Evolutionary conservation across 768 basidiomycete species (phyloP).

Genomic region (Melanogaster broomeanus): DNA sequence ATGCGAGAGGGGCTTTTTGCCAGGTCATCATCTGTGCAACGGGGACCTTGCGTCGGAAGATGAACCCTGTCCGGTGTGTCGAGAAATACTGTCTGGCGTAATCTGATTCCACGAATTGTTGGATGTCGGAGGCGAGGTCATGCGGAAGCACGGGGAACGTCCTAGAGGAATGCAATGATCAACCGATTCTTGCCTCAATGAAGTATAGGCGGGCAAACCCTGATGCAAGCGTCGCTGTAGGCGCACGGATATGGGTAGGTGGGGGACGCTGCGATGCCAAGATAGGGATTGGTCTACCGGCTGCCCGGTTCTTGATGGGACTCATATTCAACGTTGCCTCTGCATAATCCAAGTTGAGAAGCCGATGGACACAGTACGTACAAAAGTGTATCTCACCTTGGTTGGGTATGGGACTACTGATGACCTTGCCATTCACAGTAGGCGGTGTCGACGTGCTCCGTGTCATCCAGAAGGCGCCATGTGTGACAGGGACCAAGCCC

Average conservation of each 20-base stretch:
- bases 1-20: conserved; percentile 77
- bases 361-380: background rate
- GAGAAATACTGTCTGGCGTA: conserved; percentile 90
- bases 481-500: conserved; percentile 41
- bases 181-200: background rate
- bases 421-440: conserved; percentile 60
- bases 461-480: conserved; percentile 35
- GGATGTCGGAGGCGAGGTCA: conserved; percentile 81
- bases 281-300: conserved; percentile 64
- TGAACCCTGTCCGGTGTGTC: conserved; percentile 85
- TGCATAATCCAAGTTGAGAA: conserved; percentile 13
- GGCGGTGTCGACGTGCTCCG: conserved; percentile 40
- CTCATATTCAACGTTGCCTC: conserved; percentile 75
- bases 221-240: conserved; percentile 54
- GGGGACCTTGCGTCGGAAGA: conserved; percentile 80
- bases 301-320: conserved; percentile 66
- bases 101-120: conserved; percentile 83
- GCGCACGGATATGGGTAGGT: conserved; percentile 18
- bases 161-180: conserved; percentile 39
- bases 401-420: conserved; percentile 70
- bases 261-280: conserved; percentile 36
- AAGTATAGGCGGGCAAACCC: conserved; percentile 48
- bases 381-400: conserved; percentile 46
- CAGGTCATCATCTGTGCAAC: conserved; percentile 88
- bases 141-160: conserved; percentile 77